Evolutionary conservation across 2,329 filamentous ascomycete species (phyloP).

Genomic region (Pyrenophora graminea): DNA sequence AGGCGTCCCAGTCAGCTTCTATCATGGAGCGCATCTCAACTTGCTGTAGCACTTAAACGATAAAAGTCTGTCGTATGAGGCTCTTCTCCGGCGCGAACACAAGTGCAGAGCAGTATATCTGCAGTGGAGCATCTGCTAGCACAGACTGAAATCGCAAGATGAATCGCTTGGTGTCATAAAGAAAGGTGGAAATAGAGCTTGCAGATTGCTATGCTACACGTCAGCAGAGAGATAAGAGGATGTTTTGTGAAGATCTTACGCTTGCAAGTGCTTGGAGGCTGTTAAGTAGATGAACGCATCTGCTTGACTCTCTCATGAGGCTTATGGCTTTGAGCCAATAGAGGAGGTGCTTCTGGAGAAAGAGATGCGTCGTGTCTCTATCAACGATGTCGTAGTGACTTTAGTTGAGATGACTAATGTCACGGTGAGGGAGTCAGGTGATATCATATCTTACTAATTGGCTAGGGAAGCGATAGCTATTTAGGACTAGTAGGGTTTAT

Average conservation of each 20-base stretch:
- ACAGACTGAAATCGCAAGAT: slow-evolving; percentile 23
- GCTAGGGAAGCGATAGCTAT: too few species aligned
- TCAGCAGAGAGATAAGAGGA: slow-evolving; percentile 8
- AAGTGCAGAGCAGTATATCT: slow-evolving; percentile 46
- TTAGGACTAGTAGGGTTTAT: too few species aligned
- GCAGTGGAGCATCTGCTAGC: slow-evolving; percentile 42
- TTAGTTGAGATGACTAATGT: too few species aligned
- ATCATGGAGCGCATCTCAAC: slow-evolving; percentile 7
- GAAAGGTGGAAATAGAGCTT: slow-evolving; percentile 18
- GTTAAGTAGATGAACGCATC: slow-evolving; percentile 25
- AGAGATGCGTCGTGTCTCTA: slow-evolving; percentile 35
- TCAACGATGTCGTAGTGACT: slow-evolving; percentile 25
- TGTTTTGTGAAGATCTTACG: slow-evolving; percentile 8
- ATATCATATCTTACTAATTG: too few species aligned
- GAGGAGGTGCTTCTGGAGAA: slow-evolving; percentile 48
- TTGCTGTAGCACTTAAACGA: slow-evolving; percentile 1
- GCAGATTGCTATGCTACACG: slow-evolving; percentile 10
- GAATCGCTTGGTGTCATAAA: slow-evolving; percentile 42
- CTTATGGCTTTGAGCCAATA: slow-evolving; percentile 54
- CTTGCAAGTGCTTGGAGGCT: slow-evolving; percentile 13
- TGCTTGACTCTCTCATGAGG: slow-evolving; percentile 31
- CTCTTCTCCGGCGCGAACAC: slow-evolving; percentile 41
- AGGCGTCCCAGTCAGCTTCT: slow-evolving; percentile 15
- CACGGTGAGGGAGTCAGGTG: too few species aligned
- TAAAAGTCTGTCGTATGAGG: slow-evolving; percentile 15